A percentile compares a stretch with the other conserved stretches of the same genome.
These are phyloP conservation scores for Mrakia hoshinonis DNA, from an alignment of 768 basidiomycete species.

Conservation along the genomic window DNA sequence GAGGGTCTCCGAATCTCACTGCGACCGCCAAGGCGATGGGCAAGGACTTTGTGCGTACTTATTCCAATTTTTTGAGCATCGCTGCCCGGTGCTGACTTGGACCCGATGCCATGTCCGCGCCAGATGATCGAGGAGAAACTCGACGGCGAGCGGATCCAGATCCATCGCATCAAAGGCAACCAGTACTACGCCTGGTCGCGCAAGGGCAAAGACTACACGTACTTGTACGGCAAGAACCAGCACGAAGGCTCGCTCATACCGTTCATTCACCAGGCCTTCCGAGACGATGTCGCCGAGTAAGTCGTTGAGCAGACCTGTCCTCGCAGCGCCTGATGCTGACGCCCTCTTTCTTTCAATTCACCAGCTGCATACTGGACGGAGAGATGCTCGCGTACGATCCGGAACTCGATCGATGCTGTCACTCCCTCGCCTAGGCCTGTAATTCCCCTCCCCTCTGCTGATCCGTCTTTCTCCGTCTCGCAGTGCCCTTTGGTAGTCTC, in stretches of 20 bases:
- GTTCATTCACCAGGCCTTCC: conserved; percentile 66
- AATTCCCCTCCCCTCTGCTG: not conserved
- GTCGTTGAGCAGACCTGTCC: conserved; percentile 35
- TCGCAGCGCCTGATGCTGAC: conserved; percentile 7
- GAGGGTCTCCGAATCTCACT: conserved; percentile 51
- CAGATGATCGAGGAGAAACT: conserved; percentile 88
- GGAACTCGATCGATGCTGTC: conserved; percentile 8
- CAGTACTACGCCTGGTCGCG: conserved; percentile 89
- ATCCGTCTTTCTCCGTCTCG: not conserved
- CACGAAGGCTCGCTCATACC: conserved; percentile 78
- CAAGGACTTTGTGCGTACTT: not conserved
- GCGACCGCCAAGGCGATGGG: conserved; percentile 12
- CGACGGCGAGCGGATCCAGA: conserved; percentile 91
- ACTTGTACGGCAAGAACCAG: conserved; percentile 69
- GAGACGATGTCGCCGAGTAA: conserved; percentile 69
- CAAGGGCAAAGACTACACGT: conserved; percentile 83
- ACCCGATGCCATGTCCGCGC: conserved; percentile 36
- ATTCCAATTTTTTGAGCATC: not conserved
- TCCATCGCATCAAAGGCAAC: conserved; percentile 76
- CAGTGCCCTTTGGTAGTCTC: conserved; percentile 77
- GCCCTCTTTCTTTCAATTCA: too few species aligned
- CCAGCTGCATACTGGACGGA: conserved; percentile 43
- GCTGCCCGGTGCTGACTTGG: not conserved
- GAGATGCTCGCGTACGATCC: conserved; percentile 99
- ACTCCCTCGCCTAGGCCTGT: not conserved